A percentile compares a stretch with the other conserved stretches of the same genome.
Conservation (phyloP, 495 filamentous ascomycete genomes). For the Aspergillus homomorphus region DNA sequence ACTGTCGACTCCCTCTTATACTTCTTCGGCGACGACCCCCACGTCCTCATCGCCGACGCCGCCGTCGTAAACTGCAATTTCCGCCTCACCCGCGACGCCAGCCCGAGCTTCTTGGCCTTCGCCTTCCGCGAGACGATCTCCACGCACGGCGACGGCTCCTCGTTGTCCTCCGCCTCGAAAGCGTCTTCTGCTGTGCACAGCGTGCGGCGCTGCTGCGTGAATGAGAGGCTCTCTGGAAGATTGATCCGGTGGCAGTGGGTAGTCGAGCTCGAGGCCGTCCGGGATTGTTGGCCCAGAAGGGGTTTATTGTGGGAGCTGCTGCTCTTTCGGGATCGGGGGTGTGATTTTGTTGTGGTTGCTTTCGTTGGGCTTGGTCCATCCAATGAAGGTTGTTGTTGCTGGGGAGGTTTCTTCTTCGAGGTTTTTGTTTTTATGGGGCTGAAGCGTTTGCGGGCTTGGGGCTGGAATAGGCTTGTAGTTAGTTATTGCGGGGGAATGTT, state of each 20-base stretch:
- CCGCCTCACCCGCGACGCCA: background rate
- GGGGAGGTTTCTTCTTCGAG: background rate
- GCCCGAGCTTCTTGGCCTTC: background rate
- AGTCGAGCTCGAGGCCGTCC: background rate
- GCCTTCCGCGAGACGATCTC: background rate
- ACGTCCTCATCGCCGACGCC: background rate
- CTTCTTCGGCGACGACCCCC: background rate
- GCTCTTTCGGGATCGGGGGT: background rate
- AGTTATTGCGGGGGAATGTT: background rate
- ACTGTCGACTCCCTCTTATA: background rate
- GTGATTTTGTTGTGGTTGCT: no score
- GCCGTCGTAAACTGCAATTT: background rate
- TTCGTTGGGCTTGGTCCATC: no score
- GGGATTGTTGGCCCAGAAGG: background rate
- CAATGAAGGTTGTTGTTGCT: background rate
- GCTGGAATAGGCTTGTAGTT: background rate
- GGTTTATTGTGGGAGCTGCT: background rate
- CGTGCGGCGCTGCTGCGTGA: background rate
- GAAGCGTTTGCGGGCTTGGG: background rate
- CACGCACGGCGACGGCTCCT: background rate
- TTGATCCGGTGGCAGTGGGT: background rate
- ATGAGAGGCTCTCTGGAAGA: background rate
- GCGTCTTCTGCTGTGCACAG: background rate
- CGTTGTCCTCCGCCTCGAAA: background rate
- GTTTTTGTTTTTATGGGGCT: background rate